Base-by-base conservation (phyloP, 2,329 filamentous ascomycete species). In the Arthroderma uncinatum region DNA sequence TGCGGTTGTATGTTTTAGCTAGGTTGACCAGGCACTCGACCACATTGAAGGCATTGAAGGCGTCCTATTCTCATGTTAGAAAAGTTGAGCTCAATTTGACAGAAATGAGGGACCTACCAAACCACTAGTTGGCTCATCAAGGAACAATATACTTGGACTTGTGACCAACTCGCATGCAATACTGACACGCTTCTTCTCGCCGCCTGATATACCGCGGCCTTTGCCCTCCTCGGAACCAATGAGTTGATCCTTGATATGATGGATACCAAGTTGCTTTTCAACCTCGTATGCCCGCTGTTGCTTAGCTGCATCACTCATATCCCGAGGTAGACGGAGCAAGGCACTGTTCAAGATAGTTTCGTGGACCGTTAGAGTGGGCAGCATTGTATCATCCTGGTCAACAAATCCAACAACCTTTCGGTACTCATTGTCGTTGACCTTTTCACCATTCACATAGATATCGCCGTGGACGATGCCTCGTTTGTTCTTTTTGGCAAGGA, bases 141-240 rank as follows among this genome's bases (percentile, higher is more conserved):
- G 79, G 76, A 98, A 97, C 19, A 98, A 81, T 62, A 98, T 96
- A 59, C 91, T 96, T 2, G 93, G 93, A 66, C 91, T 96, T 4
- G 93, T 98, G 59, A 98, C 93, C 56, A 98, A 81, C 69, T 98
- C 93, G 71, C 94, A 98, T 52, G 94, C 93, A 67, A 98, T 98
- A 52, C 91, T 90, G 53, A 98, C 93, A 66, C 93, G 84, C 62
- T 93, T 83, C 74, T 97, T 97, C 74, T 98, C 93, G 62, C 93
- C 93, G 55, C 93, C 93, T 57, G 93, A 98, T 56, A 98, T 96
- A 30, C 94, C 94, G 60, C 93, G 88, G 9, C 91, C 91, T 60
- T 86, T 90, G 54, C 89, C 89, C 73, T 98, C 93, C 72, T 96
- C 93, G 0, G 92, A 97, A 1, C 93, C 93, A 65, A 98, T 96